phyloP scores from a whole-genome alignment of 768 basidiomycete genomes.

The Agaricus blazei region DNA sequence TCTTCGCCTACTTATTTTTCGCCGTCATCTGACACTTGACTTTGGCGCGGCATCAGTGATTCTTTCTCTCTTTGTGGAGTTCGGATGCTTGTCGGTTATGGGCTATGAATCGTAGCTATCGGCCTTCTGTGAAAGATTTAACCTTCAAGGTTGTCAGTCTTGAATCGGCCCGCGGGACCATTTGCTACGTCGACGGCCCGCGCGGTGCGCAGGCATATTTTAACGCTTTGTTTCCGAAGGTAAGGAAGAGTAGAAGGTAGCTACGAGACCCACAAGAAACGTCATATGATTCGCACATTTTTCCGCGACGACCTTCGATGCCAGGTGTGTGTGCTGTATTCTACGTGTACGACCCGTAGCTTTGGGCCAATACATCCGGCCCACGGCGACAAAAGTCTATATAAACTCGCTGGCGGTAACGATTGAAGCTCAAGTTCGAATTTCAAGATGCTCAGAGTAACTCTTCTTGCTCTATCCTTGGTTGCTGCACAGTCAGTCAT shows the following conservation, averaged over 20 bases:
- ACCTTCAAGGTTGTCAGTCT: neutral
- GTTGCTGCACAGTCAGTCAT: constrained; percentile 7
- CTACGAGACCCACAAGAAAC: neutral
- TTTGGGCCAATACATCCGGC: neutral
- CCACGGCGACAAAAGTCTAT: neutral
- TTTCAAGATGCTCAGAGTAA: neutral
- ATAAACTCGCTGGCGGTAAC: neutral
- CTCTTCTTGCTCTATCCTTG: neutral
- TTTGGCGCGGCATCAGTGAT: neutral
- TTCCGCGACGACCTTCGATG: neutral
- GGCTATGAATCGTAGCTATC: neutral
- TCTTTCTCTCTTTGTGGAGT: neutral
- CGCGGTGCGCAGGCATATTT: neutral
- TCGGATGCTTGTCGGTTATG: constrained; percentile 1
- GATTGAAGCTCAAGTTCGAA: neutral
- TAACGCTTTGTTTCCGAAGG: neutral
- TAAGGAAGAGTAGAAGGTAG: neutral
- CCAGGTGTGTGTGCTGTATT: neutral
- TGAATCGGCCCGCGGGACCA: neutral
- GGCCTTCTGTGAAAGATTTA: neutral
- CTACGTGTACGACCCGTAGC: neutral
- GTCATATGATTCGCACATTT: constrained; percentile 6
- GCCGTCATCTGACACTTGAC: neutral
- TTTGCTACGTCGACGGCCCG: neutral
- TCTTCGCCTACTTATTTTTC: no score